Base-by-base conservation (phyloP, 129 eudicot genomes). In the Erigeron canadensis region DNA sequence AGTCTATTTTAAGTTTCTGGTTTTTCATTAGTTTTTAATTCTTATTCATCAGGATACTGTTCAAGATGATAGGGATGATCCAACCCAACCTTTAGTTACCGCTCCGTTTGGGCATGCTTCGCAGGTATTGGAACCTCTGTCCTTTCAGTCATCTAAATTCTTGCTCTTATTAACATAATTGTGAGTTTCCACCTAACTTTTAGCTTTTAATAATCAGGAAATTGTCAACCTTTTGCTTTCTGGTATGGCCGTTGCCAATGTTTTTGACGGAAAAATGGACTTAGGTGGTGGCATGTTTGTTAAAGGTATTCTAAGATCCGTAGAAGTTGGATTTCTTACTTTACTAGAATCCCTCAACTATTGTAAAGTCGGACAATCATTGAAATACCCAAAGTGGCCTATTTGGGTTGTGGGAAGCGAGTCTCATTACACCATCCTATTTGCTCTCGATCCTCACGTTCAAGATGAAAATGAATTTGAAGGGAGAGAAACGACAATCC, bases 91-190 rank as follows among this genome's bases (percentile, higher is more conserved):
- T 6, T 74, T 94, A 78, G 99, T 94, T 63, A 94, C 99, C 13
- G 97, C 97, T 78, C 99, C 99, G 46, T 94, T 94, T 80, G 99
- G 99, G 55, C 99, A 94, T 74, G 99, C 99, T 16, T 94, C 99
- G 61, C 99, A 94, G 99, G 99, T 94, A 84, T 57, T 40, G 2
- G 2, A 10, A 63, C 34, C 68, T 41, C 12, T 39, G 16, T 17
- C 23, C 43, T 46, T 53, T 37, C 21, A 38, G 17, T 11, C 10
- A 17, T 42, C 40, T 40, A 8, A 63, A 38, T 63, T 18, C n/a
- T 63, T 72, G 67, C 10, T 21, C 8, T 39, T 21, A 45, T 22
- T 44, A 41, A 37, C 34, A 56, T 7, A 19, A 23, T 16, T 38
- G n/a, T 19, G 58, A 43, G 13, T 13, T 40, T 17, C 5, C 70